These are phyloP conservation scores for Sarocladium kiliense DNA, from an alignment of 2,329 filamentous ascomycete species.

Conservation along the genomic window DNA sequence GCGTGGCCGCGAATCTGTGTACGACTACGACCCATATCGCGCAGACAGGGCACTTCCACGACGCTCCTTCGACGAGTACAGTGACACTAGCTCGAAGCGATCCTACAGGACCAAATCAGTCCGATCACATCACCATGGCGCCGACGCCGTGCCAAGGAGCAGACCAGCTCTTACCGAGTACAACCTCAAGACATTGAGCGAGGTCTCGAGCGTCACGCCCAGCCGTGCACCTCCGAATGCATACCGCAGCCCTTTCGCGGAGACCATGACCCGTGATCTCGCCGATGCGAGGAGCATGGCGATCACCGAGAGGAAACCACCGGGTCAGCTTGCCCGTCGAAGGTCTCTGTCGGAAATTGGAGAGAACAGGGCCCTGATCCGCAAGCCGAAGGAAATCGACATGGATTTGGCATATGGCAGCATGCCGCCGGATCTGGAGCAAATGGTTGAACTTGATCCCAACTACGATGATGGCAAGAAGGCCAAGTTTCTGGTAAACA, in stretches of 20 bases:
- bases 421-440: slow-evolving; percentile 62
- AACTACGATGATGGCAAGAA: slow-evolving; percentile 51
- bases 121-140: slow-evolving; percentile 22
- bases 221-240: slow-evolving; percentile 37
- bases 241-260: slow-evolving; percentile 30
- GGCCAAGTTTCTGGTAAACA: slow-evolving; percentile 57
- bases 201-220: slow-evolving; percentile 44
- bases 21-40: slow-evolving; percentile 27
- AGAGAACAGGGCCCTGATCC: background rate
- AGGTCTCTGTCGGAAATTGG: slow-evolving; percentile 8
- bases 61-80: slow-evolving; percentile 21
- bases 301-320: slow-evolving; percentile 10
- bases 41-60: slow-evolving; percentile 16
- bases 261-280: slow-evolving; percentile 36
- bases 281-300: slow-evolving; percentile 22
- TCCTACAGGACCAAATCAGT: slow-evolving; percentile 35
- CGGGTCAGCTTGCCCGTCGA: slow-evolving; percentile 13
- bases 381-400: slow-evolving; percentile 56
- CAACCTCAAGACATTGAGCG: slow-evolving; percentile 49
- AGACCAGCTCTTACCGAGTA: slow-evolving; percentile 42
- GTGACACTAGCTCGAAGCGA: slow-evolving; percentile 36
- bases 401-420: slow-evolving; percentile 91
- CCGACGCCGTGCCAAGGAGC: slow-evolving; percentile 23
- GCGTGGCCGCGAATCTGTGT: slow-evolving; percentile 15
- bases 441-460: slow-evolving; percentile 42